phyloP scores from a whole-genome alignment of 805 yeast species.

The Candida verbasci region DNA sequence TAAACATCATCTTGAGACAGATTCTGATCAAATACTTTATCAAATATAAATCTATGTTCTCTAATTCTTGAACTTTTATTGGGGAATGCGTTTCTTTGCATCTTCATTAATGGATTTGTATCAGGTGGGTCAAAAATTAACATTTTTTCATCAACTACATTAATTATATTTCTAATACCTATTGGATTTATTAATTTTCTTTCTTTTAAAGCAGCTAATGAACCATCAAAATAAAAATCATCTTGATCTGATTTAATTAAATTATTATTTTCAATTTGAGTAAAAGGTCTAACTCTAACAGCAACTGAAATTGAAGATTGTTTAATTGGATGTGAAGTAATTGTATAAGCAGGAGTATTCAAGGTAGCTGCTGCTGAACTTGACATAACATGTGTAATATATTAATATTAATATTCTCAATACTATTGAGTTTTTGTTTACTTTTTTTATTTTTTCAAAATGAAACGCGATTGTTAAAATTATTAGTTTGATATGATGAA shows the following conservation, averaged over 20 bases:
- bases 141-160: slow-evolving; percentile 83
- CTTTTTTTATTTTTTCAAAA: slow-evolving; percentile 1
- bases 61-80: slow-evolving; percentile 45
- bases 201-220: slow-evolving; percentile 24
- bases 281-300: slow-evolving; percentile 83
- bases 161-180: slow-evolving; percentile 65
- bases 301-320: slow-evolving; percentile 71
- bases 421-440: background rate
- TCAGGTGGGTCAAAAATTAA: slow-evolving; percentile 83
- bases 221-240: slow-evolving; percentile 48
- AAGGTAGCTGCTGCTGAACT: slow-evolving; percentile 4
- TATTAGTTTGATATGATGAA: no score
- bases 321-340: slow-evolving; percentile 39
- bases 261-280: slow-evolving; percentile 48
- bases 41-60: slow-evolving; percentile 82
- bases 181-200: slow-evolving; percentile 27
- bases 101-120: slow-evolving; percentile 51
- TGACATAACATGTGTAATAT: slow-evolving; percentile 5
- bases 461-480: slow-evolving; percentile 4
- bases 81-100: slow-evolving; percentile 44
- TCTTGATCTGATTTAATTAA: slow-evolving; percentile 39
- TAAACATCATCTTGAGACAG: slow-evolving; percentile 68
- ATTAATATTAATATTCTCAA: no score
- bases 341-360: slow-evolving; percentile 3
- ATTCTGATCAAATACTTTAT: slow-evolving; percentile 64